These are phyloP conservation scores for Kwoniella sp. DNA, from an alignment of 768 basidiomycete species.

Conservation along the genomic window DNA sequence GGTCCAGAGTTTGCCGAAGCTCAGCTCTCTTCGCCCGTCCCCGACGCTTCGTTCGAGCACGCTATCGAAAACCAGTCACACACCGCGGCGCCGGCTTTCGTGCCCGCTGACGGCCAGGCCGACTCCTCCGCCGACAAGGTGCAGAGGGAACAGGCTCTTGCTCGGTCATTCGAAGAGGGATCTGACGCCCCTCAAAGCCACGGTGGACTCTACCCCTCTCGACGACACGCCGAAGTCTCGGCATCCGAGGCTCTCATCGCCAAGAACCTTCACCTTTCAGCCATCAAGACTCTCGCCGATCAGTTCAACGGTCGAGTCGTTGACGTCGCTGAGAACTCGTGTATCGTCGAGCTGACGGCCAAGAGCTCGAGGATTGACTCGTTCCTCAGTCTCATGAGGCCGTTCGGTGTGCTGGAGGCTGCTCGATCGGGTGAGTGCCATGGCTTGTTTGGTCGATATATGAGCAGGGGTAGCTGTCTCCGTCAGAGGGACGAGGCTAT, in stretches of 20 bases:
- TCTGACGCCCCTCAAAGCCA: conserved; percentile 8
- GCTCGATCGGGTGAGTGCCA: conserved; percentile 75
- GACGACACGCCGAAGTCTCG: conserved; percentile 14
- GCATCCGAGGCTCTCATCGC: conserved; percentile 80
- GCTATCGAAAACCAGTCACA: conserved; percentile 37
- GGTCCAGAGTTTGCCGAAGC: conserved; percentile 95
- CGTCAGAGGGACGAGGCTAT: too few species aligned
- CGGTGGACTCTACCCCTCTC: conserved; percentile 41
- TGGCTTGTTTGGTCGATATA: too few species aligned
- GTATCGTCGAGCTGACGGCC: conserved; percentile 90
- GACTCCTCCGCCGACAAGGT: conserved; percentile 53
- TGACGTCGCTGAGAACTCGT: conserved; percentile 88
- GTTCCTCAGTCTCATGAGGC: conserved; percentile 82
- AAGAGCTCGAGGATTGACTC: conserved; percentile 89
- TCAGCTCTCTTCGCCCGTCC: conserved; percentile 78
- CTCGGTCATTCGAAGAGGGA: conserved; percentile 68
- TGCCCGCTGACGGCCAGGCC: conserved; percentile 56
- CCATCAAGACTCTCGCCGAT: conserved; percentile 72
- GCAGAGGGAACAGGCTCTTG: conserved; percentile 67
- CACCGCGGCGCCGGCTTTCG: conserved; percentile 69
- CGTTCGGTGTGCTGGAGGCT: conserved; percentile 92
- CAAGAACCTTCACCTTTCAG: conserved; percentile 83
- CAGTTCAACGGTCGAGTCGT: conserved; percentile 93
- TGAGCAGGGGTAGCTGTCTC: too few species aligned
- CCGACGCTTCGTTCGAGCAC: conserved; percentile 54